Evolutionary conservation across 2,329 filamentous ascomycete species (phyloP).

Genomic region (Diaporthe velutina): DNA sequence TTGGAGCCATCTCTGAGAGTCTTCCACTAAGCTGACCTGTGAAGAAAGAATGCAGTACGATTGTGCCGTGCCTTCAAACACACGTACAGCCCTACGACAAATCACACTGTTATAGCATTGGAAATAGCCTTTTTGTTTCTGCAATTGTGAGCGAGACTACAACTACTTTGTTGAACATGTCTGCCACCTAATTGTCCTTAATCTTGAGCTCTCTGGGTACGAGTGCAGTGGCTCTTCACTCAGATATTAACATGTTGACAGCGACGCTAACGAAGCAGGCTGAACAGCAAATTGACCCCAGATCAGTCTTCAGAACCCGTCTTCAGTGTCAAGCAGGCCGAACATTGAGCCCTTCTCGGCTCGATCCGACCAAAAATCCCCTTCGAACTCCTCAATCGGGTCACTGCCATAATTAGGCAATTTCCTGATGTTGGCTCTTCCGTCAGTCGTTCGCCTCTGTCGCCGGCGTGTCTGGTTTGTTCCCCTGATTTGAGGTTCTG

Average conservation of each 20-base stretch:
- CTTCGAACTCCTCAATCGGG: constrained; percentile 50
- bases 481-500: constrained; percentile 32
- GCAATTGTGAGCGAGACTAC: too few relatives aligned
- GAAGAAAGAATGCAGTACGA: too few relatives aligned
- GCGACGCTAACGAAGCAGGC: background rate
- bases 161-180: background rate
- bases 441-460: constrained; percentile 38
- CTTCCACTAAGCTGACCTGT: too few relatives aligned
- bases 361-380: constrained; percentile 30
- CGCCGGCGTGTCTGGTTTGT: constrained; percentile 17
- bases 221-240: background rate
- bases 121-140: background rate
- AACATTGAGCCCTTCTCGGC: constrained; percentile 43
- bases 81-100: too few relatives aligned
- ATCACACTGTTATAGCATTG: too few relatives aligned
- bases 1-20: too few relatives aligned
- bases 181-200: background rate
- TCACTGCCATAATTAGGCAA: constrained; percentile 48
- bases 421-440: constrained; percentile 47
- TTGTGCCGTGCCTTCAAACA: too few relatives aligned
- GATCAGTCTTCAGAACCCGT: constrained; percentile 1
- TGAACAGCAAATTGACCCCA: background rate
- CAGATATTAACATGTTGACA: background rate
- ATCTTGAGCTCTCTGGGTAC: background rate
- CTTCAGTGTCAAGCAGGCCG: constrained; percentile 44